Percentiles rank a stretch among this genome's conserved stretches.
Evolutionary conservation across 257 asterid genomes (phyloP).

Genomic region (Primulina eburnea): DNA sequence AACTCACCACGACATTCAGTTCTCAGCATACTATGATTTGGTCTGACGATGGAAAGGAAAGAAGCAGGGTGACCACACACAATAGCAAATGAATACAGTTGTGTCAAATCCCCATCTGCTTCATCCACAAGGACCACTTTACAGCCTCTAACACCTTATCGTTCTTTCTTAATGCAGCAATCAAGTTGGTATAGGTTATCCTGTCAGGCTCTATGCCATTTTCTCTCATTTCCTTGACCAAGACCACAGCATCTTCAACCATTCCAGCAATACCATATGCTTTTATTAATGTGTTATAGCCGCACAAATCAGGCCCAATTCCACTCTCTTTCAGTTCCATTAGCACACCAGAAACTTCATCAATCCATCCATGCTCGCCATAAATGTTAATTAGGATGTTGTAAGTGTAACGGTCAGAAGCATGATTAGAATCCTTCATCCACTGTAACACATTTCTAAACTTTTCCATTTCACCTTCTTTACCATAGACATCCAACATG

Average conservation of each 20-base stretch:
- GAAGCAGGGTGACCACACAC: background rate
- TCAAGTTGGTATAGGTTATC: slow-evolving; percentile 63
- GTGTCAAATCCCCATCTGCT: slow-evolving; percentile 64
- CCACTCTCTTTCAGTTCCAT: slow-evolving; percentile 59
- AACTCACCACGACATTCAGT: background rate
- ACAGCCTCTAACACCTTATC: slow-evolving; percentile 90
- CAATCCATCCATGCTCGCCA: slow-evolving; percentile 81
- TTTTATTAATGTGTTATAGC: slow-evolving; percentile 84
- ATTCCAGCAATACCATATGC: slow-evolving; percentile 90
- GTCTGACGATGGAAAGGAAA: background rate
- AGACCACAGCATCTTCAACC: slow-evolving; percentile 72
- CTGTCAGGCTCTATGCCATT: slow-evolving; percentile 70
- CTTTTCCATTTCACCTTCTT: slow-evolving; percentile 89
- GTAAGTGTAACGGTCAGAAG: slow-evolving; percentile 61
- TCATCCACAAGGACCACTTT: slow-evolving; percentile 99
- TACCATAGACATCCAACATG: slow-evolving; percentile 93
- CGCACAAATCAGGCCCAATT: slow-evolving; percentile 67
- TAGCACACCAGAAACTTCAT: slow-evolving; percentile 54
- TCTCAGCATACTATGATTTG: background rate
- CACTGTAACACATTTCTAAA: slow-evolving; percentile 61
- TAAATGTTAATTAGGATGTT: slow-evolving; percentile 77
- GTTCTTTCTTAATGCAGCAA: slow-evolving; percentile 59
- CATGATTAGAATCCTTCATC: slow-evolving; percentile 69
- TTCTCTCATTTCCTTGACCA: slow-evolving; percentile 82
- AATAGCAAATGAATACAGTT: background rate